Evolutionary conservation across 371 early-diverging fungal genomes (phyloP).

Genomic region (Rhizopus arrhizus): DNA sequence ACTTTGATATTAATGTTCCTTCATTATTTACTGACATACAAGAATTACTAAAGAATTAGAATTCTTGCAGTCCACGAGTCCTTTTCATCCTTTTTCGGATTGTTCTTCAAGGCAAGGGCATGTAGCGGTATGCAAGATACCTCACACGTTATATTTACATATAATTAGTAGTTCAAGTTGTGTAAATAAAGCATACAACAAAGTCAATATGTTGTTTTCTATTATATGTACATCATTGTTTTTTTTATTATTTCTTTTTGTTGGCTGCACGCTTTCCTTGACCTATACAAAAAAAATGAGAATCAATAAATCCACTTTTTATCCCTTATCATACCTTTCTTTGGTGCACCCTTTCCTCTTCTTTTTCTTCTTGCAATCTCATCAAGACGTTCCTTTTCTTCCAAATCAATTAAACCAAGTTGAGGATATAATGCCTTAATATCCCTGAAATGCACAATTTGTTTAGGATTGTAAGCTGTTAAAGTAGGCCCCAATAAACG

Average conservation of each 20-base stretch:
- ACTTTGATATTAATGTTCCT: too few species aligned
- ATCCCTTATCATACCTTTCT: conserved; percentile 63
- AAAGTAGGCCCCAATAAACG: conserved; percentile 68
- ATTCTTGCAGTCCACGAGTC: too few species aligned
- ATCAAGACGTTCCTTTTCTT: conserved; percentile 71
- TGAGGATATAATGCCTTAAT: conserved; percentile 64
- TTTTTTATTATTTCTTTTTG: conserved; percentile 56
- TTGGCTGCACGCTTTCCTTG: conserved; percentile 66
- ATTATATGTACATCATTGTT: conserved; percentile 10
- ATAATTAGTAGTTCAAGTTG: background rate
- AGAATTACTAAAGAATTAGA: too few species aligned
- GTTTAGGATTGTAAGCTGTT: conserved; percentile 69
- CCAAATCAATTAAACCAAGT: conserved; percentile 61
- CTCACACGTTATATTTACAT: too few species aligned
- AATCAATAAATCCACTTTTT: background rate
- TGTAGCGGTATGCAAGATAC: too few species aligned
- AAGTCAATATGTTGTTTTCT: background rate
- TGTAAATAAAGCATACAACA: background rate
- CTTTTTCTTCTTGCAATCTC: conserved; percentile 70
- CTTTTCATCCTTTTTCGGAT: too few species aligned
- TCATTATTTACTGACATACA: too few species aligned
- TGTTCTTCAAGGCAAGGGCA: too few species aligned
- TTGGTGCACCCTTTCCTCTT: conserved; percentile 82
- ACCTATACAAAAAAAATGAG: conserved; percentile 36
- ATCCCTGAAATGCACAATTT: conserved; percentile 59